phyloP scores from a whole-genome alignment of 2,329 filamentous ascomycete genomes.

The Ophiostoma sp. region DNA sequence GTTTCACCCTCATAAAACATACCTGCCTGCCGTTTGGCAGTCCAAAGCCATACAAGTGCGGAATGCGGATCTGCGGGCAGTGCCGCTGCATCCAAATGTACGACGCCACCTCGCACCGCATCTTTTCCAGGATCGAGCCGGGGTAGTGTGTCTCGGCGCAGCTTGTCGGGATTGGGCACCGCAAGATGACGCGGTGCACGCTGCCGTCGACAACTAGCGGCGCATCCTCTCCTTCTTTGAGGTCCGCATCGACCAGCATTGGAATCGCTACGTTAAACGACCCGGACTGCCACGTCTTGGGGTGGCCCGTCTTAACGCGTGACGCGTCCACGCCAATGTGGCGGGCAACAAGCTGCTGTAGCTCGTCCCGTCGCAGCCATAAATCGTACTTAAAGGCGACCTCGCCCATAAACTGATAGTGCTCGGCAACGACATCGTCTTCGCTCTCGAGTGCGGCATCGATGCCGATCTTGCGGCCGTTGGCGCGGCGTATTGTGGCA shows the following conservation, averaged over 20 bases:
- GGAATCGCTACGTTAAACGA: background rate
- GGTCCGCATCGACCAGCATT: background rate
- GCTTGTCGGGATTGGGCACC: slow-evolving; percentile 33
- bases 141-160: slow-evolving; percentile 35
- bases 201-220: background rate
- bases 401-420: too few relatives aligned
- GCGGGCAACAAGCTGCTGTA: background rate
- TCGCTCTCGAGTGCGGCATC: too few relatives aligned
- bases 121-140: slow-evolving; percentile 37
- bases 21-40: slow-evolving; percentile 17
- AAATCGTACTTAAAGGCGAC: too few relatives aligned
- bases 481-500: too few relatives aligned
- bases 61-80: slow-evolving; percentile 37
- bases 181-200: background rate
- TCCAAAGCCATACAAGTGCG: slow-evolving; percentile 29
- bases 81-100: slow-evolving; percentile 38
- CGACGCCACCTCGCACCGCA: slow-evolving; percentile 37
- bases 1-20: background rate
- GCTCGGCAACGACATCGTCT: too few relatives aligned
- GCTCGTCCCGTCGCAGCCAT: background rate
- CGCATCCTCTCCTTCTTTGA: too few relatives aligned
- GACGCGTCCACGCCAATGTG: background rate
- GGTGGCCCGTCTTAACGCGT: background rate
- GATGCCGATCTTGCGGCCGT: too few relatives aligned
- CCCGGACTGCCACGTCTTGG: background rate